Conservation (phyloP, 2,329 filamentous ascomycete species). For the Fulvia fulva region DNA sequence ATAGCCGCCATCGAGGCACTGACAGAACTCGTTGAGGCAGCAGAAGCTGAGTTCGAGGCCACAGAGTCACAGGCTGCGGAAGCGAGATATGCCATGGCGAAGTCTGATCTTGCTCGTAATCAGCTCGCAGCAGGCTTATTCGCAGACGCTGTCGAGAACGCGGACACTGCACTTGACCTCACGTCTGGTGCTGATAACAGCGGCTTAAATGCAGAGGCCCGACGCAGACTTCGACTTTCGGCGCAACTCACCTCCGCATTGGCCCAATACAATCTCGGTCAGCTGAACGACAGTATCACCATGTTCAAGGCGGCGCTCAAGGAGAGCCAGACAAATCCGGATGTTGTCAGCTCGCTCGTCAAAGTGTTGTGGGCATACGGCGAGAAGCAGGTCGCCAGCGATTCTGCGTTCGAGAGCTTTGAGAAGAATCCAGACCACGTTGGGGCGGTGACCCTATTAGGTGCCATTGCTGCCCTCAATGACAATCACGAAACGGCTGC, state of each 20-base stretch:
- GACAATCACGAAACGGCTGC: slow-evolving; percentile 73
- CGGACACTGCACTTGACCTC: slow-evolving; percentile 74
- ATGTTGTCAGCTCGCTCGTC: slow-evolving; percentile 80
- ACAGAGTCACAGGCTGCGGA: slow-evolving; percentile 73
- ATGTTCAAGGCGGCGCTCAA: slow-evolving; percentile 77
- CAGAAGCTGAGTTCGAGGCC: slow-evolving; percentile 80
- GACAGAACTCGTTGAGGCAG: slow-evolving; percentile 60
- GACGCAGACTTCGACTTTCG: slow-evolving; percentile 70
- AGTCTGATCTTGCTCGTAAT: slow-evolving; percentile 80
- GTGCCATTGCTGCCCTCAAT: slow-evolving; percentile 78
- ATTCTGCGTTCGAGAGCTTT: slow-evolving; percentile 75
- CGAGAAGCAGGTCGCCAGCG: slow-evolving; percentile 70
- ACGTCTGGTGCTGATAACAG: slow-evolving; percentile 64
- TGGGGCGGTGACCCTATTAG: slow-evolving; percentile 73
- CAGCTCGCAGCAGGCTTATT: slow-evolving; percentile 68
- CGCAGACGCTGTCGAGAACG: slow-evolving; percentile 69
- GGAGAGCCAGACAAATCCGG: slow-evolving; percentile 71
- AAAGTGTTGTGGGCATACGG: slow-evolving; percentile 93
- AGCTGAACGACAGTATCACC: slow-evolving; percentile 65
- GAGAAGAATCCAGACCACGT: slow-evolving; percentile 72
- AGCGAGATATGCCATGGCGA: slow-evolving; percentile 73
- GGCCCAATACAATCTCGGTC: slow-evolving; percentile 67
- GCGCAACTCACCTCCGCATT: slow-evolving; percentile 82
- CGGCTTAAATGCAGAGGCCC: slow-evolving; percentile 61
- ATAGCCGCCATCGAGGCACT: slow-evolving; percentile 61